Base-by-base conservation (phyloP, 2,329 filamentous ascomycete genomes). In the Tolypocladium capitatum region DNA sequence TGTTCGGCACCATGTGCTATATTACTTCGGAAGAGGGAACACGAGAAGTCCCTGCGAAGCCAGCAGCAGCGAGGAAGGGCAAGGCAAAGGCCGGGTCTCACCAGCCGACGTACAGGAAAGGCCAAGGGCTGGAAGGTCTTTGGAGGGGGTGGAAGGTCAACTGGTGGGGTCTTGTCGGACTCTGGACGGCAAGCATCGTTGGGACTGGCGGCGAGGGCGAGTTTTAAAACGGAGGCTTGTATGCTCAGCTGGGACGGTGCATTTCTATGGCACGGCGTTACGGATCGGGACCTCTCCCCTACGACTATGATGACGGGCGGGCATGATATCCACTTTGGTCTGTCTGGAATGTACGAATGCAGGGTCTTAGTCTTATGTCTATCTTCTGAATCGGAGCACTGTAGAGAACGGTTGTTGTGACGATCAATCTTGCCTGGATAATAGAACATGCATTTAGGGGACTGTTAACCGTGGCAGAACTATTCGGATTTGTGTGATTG, bases 1-100 rank as follows among this genome's bases (percentile, higher is more conserved):
- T 95, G 1, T 63, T 92, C n/a, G 86, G 88, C 3, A 96, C 91
- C 2, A 90, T 96, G 77, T 91, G 88, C 73, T 78, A 79, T 51
- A 92, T 98, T 51, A 75, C 86, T 1, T 76, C 83, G 33, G 86
- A 94, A 57, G 92, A 98, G 63, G 92, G 92, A 8, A 72, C 71
- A 50, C 70, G 78, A 9, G 65, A 73, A 54, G 64, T 73, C 34
- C 57, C 68, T 45, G 56, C 64, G 44, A 53, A 58, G 49, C 51
- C 65, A 53, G 50, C 60, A 33, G 54, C 54, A 34, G 53, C 63
- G 55, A 63, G 60, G 50, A 62, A 62, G 49, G 58, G 53, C 53
- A 61, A 63, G 56, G 48, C 48, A 31, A 58, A 64, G 55, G 55
- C 61, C 32, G 61, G 59, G 51, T 48, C 56, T n/a, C 33, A 56